phyloP scores from a whole-genome alignment of 306 rosid genomes.

The Medicago lupulina region DNA sequence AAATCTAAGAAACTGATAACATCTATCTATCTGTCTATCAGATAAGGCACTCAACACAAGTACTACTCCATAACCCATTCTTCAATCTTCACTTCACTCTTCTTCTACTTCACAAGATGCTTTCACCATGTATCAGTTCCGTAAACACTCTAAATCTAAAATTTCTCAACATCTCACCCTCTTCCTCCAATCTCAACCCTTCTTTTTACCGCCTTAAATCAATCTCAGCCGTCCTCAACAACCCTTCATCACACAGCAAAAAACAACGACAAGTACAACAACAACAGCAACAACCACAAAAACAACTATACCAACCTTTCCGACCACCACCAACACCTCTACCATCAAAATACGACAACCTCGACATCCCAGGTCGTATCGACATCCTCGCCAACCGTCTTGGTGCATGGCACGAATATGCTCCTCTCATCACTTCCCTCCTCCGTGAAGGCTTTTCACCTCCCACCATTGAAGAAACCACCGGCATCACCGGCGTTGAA shows the following conservation, averaged over 20 bases:
- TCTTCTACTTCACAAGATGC: constrained; percentile 10
- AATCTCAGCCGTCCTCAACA: constrained; percentile 26
- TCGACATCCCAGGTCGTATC: constrained; percentile 59
- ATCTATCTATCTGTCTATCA: neutral
- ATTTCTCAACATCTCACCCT: neutral
- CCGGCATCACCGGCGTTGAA: constrained; percentile 76
- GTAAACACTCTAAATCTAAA: constrained; percentile 13
- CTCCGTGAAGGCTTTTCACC: constrained; percentile 75
- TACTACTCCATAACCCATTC: neutral
- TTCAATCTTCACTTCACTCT: neutral
- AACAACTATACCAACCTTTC: constrained; percentile 82
- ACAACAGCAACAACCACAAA: constrained; percentile 31
- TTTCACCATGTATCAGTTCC: neutral
- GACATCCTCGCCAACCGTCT: constrained; percentile 72
- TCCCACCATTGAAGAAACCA: constrained; percentile 69
- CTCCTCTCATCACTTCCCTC: constrained; percentile 70
- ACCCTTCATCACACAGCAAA: constrained; percentile 11
- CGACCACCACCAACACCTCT: constrained; percentile 75
- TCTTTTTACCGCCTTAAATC: neutral
- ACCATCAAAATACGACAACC: constrained; percentile 55
- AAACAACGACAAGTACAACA: neutral
- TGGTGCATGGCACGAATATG: constrained; percentile 84
- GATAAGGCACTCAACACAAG: neutral
- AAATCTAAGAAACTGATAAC: neutral
- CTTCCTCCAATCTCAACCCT: neutral